Evolutionary conservation across 108 stramenopile genomes (phyloP).

Genomic region (Cyclotella choctawhatcheeana): DNA sequence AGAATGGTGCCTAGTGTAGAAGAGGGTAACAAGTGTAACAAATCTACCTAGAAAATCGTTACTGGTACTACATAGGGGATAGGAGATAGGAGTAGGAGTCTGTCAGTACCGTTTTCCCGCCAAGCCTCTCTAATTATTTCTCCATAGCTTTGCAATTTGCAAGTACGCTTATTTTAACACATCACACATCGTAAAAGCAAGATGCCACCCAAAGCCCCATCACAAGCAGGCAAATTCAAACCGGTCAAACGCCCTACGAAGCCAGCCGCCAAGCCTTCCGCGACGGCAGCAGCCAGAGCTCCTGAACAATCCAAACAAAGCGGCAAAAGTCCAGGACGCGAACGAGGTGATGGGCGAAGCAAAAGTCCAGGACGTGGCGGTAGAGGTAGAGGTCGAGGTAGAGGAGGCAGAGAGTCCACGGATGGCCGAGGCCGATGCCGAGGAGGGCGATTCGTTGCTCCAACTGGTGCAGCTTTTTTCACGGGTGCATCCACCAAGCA

Average conservation of each 20-base stretch:
- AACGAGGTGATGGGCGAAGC: conserved; percentile 10
- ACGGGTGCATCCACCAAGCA: conserved; percentile 54
- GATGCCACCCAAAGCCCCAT: conserved; percentile 54
- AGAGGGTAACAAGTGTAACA: too few species aligned
- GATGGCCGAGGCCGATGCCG: conserved; percentile 38
- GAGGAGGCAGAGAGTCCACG: conserved; percentile 54
- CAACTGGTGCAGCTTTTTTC: conserved; percentile 80
- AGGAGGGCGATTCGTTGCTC: conserved; percentile 60
- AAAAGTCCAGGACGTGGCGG: conserved; percentile 19
- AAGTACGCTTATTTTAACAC: not conserved
- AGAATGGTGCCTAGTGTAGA: too few species aligned
- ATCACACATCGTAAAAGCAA: not conserved
- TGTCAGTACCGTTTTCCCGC: too few species aligned
- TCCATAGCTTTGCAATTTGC: too few species aligned
- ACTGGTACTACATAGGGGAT: too few species aligned
- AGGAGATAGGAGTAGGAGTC: too few species aligned
- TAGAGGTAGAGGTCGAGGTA: conserved; percentile 41
- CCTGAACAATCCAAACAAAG: not conserved
- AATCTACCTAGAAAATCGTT: too few species aligned
- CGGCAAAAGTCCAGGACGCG: conserved; percentile 10
- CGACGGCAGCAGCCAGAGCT: conserved; percentile 29
- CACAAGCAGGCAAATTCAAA: conserved; percentile 86
- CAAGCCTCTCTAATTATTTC: too few species aligned
- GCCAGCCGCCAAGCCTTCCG: conserved; percentile 34
- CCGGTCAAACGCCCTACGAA: conserved; percentile 73